Base-by-base conservation (phyloP, 768 basidiomycete species). In the Pleurotus cornucopiae region DNA sequence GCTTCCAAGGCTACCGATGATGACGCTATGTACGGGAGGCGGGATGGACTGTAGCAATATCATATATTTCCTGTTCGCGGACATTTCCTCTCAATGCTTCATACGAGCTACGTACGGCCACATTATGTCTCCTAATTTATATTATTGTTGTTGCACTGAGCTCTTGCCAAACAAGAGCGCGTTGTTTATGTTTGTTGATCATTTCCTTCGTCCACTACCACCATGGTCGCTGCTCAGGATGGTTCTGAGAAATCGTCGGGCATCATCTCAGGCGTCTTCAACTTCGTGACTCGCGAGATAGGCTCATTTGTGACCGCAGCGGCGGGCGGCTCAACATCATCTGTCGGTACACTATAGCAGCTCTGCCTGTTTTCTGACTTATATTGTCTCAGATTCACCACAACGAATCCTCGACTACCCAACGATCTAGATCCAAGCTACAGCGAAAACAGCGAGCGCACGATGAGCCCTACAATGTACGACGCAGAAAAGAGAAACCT, bases 251-350 rank as follows among this genome's bases (percentile, higher is more conserved):
- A 47, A 51, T 58, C 63, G 30, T 58, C 70, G 46, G 81, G 85
- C 41, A 62, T 87, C 2, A 61, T 89, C 18, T 81, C 84, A 0
- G 83, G 82, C 59, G 85, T 91, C 4, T 76, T 90, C 60, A 78
- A 71, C 66, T 89, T 84, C 65, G 80, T 92, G 4, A 82, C 88
- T 9, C 76, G 82, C 49, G 89, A 92, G 66, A 64, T 91, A 38
- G 83, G 83, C 46, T 83, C 83, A 9, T 91, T 92, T 66, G 76
- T 91, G 21, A 69, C 78, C 16, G 85, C 74, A 62, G 89, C 89
- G 47, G 82, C 85, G 6, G 85, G 83, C 4, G 69, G 71, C 6
- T 57, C 68, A 1, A 57, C 66, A 30, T 49, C 62, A 6, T 63
- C 63, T 58, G 66, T 67, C 38, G 5, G 43, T n/a, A 18, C 43